Percentiles rank a stretch among this genome's conserved stretches.
Conservation (phyloP, 2,329 filamentous ascomycete genomes). For the Calonectria hongkongensis region DNA sequence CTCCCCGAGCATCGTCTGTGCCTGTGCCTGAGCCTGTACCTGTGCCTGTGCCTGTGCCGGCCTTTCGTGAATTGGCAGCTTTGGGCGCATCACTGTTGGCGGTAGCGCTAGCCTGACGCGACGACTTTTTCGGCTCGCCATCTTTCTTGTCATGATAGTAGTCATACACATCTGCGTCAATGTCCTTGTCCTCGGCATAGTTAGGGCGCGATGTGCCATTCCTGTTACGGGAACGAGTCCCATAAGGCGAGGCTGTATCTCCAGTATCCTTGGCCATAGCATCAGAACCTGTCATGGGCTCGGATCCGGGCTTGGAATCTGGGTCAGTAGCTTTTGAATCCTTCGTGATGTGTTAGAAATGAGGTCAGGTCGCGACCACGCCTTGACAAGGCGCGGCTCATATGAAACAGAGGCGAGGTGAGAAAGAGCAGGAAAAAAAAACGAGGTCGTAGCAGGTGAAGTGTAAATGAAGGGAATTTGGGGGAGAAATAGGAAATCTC, state of each 20-base stretch:
- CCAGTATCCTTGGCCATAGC: slow-evolving; percentile 69
- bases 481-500: slow-evolving; percentile 45
- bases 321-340: slow-evolving; percentile 60
- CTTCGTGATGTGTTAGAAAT: slow-evolving; percentile 54
- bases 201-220: slow-evolving; percentile 88
- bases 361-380: slow-evolving; percentile 48
- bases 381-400: slow-evolving; percentile 42
- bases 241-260: slow-evolving; percentile 82
- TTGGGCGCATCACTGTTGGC: slow-evolving; percentile 62
- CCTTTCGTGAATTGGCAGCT: slow-evolving; percentile 65
- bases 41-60: slow-evolving; percentile 40
- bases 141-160: slow-evolving; percentile 74
- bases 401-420: slow-evolving; percentile 38
- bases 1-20: slow-evolving; percentile 63
- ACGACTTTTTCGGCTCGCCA: slow-evolving; percentile 74
- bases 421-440: slow-evolving; percentile 40
- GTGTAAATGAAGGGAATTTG: slow-evolving; percentile 47
- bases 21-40: neutral
- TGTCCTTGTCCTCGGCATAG: slow-evolving; percentile 95
- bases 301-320: slow-evolving; percentile 58
- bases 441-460: slow-evolving; percentile 41
- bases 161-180: slow-evolving; percentile 91
- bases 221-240: slow-evolving; percentile 94
- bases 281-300: slow-evolving; percentile 69
- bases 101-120: slow-evolving; percentile 66